Percentiles rank a stretch among this genome's conserved stretches.
Evolutionary conservation across 2,329 filamentous ascomycete genomes (phyloP).

Genomic region (Pleoardoris graminearum): DNA sequence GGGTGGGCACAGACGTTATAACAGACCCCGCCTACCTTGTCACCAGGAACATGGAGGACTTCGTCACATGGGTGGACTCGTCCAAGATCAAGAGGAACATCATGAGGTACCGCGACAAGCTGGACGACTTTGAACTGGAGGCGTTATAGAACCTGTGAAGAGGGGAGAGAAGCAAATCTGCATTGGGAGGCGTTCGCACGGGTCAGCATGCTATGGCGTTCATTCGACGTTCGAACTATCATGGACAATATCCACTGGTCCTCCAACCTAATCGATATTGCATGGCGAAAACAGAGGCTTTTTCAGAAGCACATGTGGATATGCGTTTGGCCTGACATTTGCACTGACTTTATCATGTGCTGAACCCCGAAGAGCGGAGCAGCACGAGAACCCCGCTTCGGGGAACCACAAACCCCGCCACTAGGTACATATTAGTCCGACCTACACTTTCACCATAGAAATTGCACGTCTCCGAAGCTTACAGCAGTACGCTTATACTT

Average conservation of each 20-base stretch:
- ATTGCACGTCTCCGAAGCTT: too few species aligned
- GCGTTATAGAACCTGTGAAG: conserved; percentile 25
- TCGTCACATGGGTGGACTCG: conserved; percentile 92
- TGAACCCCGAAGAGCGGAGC: neutral
- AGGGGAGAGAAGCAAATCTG: conserved; percentile 19
- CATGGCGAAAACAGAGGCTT: too few species aligned
- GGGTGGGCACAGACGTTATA: conserved; percentile 86
- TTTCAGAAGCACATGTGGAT: too few species aligned
- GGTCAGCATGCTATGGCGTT: conserved; percentile 4
- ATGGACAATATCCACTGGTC: too few species aligned
- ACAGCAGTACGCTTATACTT: too few species aligned
- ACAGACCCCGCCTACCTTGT: conserved; percentile 90
- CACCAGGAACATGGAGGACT: conserved; percentile 88
- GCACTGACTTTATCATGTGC: too few species aligned
- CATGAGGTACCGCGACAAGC: conserved; percentile 89
- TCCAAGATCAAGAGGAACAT: conserved; percentile 98
- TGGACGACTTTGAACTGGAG: conserved; percentile 89
- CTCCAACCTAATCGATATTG: too few species aligned
- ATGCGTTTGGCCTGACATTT: too few species aligned
- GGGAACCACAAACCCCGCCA: conserved; percentile 2
- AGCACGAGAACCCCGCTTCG: conserved; percentile 23
- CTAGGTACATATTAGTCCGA: conserved; percentile 12
- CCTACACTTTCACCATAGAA: neutral
- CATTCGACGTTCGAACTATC: too few species aligned
- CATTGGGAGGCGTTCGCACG: conserved; percentile 8